Percentiles rank a stretch among this genome's conserved stretches.
These are phyloP conservation scores for Physaria fendleri DNA, from an alignment of 345 rosid species.

Conservation along the genomic window DNA sequence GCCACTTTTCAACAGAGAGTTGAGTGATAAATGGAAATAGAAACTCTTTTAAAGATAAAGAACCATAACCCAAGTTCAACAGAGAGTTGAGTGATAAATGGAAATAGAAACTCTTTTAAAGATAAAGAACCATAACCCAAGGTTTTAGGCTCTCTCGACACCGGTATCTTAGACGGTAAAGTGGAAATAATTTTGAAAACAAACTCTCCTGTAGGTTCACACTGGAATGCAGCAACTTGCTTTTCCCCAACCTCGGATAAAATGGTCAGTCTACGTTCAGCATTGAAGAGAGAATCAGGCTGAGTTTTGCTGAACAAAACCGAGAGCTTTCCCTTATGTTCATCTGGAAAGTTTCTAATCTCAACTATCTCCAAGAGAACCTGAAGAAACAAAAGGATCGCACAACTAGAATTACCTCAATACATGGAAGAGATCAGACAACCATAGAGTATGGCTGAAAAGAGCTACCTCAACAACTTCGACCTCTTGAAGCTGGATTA, in stretches of 20 bases:
- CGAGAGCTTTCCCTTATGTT: slow-evolving; percentile 52
- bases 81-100: slow-evolving; percentile 52
- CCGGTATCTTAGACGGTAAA: slow-evolving; percentile 40
- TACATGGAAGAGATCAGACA: neutral
- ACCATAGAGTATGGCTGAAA: neutral
- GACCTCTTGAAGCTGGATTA: slow-evolving; percentile 44
- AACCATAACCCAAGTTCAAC: slow-evolving; percentile 51
- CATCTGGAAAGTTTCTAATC: slow-evolving; percentile 60
- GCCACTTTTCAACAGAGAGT: slow-evolving; percentile 73
- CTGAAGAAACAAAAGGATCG: slow-evolving; percentile 1
- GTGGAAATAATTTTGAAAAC: slow-evolving; percentile 58
- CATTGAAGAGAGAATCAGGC: slow-evolving; percentile 57
- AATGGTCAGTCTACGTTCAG: slow-evolving; percentile 54
- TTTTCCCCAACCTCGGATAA: slow-evolving; percentile 53
- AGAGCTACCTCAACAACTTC: slow-evolving; percentile 66
- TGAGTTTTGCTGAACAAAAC: slow-evolving; percentile 57
- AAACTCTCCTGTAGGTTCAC: slow-evolving; percentile 82
- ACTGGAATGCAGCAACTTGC: slow-evolving; percentile 62
- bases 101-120: slow-evolving; percentile 51
- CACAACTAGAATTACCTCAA: neutral
- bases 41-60: slow-evolving; percentile 55
- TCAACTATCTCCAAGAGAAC: slow-evolving; percentile 48
- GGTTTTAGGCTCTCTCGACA: slow-evolving; percentile 36
- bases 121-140: slow-evolving; percentile 61
- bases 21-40: slow-evolving; percentile 50